Evolutionary conservation across 2,329 filamentous ascomycete species (phyloP), one percentile per base, ranked within the genome.

Genomic region (Apiospora koreana): DNA sequence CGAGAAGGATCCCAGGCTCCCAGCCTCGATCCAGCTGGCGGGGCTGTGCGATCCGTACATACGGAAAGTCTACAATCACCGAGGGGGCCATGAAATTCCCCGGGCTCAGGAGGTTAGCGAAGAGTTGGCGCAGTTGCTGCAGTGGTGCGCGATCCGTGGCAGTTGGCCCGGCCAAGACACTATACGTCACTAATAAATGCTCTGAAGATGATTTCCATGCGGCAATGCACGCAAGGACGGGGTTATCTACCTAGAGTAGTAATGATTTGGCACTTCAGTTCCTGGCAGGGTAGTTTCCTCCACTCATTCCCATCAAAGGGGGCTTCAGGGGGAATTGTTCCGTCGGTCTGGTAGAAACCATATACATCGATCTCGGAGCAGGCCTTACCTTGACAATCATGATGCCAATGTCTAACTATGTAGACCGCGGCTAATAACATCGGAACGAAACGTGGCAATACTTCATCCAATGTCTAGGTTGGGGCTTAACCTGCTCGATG

Each of bases 31-130:
- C 23, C 77, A 79, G n/a, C 74, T 79, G 12, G 75, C 74, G 12
- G 76, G 76, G 21, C 62, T 79, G 25, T 79, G 78, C 67, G 77
- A 79, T 62, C 75, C 76, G 9, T 79, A 79, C 66, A 74, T 79
- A 18, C 72, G 75, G 23, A 75, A 77, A 70, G 74, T 77, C 12
- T 72, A 75, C 68, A 67, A 72, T 23, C 75, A 77, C 38, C 43
- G 58, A 1, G 74, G 72, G 10, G 71, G 46, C 6, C 74, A 74
- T 42, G 73, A 73, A 45, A 69, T 76, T 18, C 74, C 76, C 1
- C 69, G 69, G 31, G 71, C 46, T 16, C 69, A 69, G 66, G 71
- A 74, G n/a, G 74, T 74, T 8, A 65, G 68, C 25, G 64, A 68
- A 16, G 70, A 74, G 67, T 25, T 79, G 38, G 71, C 71, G 16